Base-by-base conservation (phyloP, 805 yeast species). In the Lachancea meyersii region DNA sequence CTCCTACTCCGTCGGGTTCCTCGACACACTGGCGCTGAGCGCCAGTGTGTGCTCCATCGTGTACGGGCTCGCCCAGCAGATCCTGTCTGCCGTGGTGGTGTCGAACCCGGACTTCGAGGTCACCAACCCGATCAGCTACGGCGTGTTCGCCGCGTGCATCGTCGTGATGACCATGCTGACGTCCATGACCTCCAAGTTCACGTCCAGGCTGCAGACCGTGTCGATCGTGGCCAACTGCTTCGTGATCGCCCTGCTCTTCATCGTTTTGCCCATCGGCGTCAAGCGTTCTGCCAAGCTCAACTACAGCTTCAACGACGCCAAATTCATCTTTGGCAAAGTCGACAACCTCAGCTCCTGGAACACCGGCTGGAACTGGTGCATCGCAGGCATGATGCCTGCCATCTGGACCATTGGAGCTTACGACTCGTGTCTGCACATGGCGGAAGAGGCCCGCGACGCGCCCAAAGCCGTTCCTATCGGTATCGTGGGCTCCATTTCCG, bases 401-500 rank as follows among this genome's bases (percentile, higher is more conserved):
- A 74, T 81, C 47, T 82, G 91, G 89, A 80, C 86, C 17, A 79
- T 82, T 60, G 84, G 85, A 22, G 80, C 84, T 0, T 80, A 79
- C 59, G 88, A 82, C 57, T 75, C 83, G 4, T 77, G 82, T 53
- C 76, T 82, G 38, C 88, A 82, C 62, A 77, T 80, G 80, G 70
- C 82, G 13, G 89, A 82, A 60, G 88, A 82, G 57, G 82, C 82
- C 22, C 67, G 68, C 41, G 73, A 80, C 54, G 84, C 86, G 6
- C 67, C 77, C 3, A 68, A 67, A 36, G 76, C 82, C 7, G 80
- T 80, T 4, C 87, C 88, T 5, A 61, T 75, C 36, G 87, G 86
- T 22, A 80, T 81, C 35, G 61, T 76, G 18, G 74, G 79, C 19
- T 75, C 85, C 4, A 77, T 79, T 42, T 47, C 69, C 3, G 69